Base-by-base conservation (phyloP, 192 early-diverging fungal species). In the Pilobolus umbonatus region DNA sequence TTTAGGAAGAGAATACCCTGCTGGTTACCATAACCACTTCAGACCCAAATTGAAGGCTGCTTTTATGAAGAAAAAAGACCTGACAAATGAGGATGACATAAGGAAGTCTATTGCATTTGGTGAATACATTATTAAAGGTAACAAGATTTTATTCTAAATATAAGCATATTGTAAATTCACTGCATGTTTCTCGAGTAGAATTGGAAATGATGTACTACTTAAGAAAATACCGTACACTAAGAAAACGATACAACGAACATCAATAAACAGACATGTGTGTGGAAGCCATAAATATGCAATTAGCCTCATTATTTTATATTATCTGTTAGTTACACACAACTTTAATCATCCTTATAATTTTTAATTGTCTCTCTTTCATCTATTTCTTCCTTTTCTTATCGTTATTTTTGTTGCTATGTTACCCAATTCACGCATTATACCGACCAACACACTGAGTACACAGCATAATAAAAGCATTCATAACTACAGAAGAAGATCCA, bases 1-100 rank as follows among this genome's bases (percentile, higher is more conserved):
- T 39, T 53, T 75, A n/a, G 74, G 74, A 30, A 54, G 74, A 62
- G 69, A 72, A 61, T 75, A 75, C 45, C 74, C 74, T 19, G 47
- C 52, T 36, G 74, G 74, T 26, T 75, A 75, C 61, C 28, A 59
- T 10, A 39, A 72, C n/a, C 72, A 61, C 38, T 75, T 75, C 38
- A 51, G 62, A 21, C 74, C 74, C 1, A 62, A 52, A 40, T 38
- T 75, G 21, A 75, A 75, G 58, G 34, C 55, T n/a, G 74, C 74
- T 11, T 75, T 75, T 58, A 47, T 72, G 38, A 75, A 75, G 31
- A 71, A 75, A 47, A 57, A 59, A 22, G 62, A 71, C 22, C 43
- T 75, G 29, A 48, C 22, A 15, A 44, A 61, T 36, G 62, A 68
- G 30, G 47, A 61, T 25, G 74, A 75, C 28, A 75, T 75, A 14